Evolutionary conservation across 108 stramenopile species (phyloP), one percentile per base, ranked within the genome.

Genomic region (Nitzschia sp.): DNA sequence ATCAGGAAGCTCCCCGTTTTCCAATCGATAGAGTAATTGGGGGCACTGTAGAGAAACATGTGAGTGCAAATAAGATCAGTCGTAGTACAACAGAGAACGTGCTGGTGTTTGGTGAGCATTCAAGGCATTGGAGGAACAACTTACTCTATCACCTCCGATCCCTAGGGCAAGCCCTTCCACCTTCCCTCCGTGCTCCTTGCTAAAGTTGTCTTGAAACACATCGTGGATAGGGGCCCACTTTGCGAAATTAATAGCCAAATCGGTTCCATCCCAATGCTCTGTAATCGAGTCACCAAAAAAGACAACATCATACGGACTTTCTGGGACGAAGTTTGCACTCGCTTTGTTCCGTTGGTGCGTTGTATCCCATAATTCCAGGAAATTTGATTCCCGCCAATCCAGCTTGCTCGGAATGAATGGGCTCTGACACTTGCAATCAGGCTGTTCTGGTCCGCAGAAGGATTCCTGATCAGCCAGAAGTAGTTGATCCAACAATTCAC

Each of bases 1-100:
- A 25, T 66, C 64, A 5, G 81, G 81, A 45, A 80, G 70, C 60
- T 85, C 84, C 17, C 87, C 87, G 57, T 83, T 70, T 70, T 73
- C 41, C 2, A 87, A 53, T 35, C 86, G 72, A 74, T 80, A 86
- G 21, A 83, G 75, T 0, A 86, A 44, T 47, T 83, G 78, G 53
- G 80, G 68, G 16, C 79, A 68, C 73, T 76, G 47, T 17, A 2
- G 29, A 28, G 17, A 36, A 13, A 41, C 38, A 13, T 41, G 38
- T 41, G 38, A 33, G 58, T 27, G 58, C 8, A 13, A 9, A 15
- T 17, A 58, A 8, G 35, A 69, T 41, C 17, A 0, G 45, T 19
- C 22, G 47, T 69, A 17, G 53, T 70, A 74, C 19, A 76, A 79
- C n/a, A n/a, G 46, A 73, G 71, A 21, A 70, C 81, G 25, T 41